Conservation (phyloP, 2,329 filamentous ascomycete species). For the Coniochaeta sp. region DNA sequence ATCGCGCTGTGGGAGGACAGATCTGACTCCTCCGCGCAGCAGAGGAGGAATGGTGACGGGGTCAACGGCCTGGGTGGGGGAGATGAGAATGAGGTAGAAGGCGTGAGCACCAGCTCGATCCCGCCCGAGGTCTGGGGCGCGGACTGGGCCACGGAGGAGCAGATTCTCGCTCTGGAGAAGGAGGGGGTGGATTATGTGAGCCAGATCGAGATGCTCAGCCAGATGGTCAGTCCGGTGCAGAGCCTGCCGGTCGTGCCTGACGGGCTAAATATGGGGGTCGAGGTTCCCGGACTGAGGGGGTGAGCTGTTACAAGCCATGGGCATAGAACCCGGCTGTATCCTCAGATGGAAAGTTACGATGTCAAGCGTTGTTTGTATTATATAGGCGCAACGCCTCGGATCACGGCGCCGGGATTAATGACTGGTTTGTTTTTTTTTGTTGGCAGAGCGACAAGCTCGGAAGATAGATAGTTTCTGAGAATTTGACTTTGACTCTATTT, state of each 20-base stretch:
- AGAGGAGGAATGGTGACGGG: not conserved
- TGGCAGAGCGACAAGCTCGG: not conserved
- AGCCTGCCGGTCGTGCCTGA: constrained; percentile 17
- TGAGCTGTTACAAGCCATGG: no score
- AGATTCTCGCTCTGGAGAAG: constrained; percentile 16
- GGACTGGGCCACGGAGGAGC: constrained; percentile 38
- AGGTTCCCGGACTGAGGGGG: not conserved
- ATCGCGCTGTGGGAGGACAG: constrained; percentile 49
- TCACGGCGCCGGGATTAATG: not conserved
- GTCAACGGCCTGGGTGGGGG: not conserved
- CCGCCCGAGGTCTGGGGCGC: constrained; percentile 51
- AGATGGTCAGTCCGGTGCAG: constrained; percentile 26
- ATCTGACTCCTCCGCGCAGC: not conserved
- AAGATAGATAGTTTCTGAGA: not conserved
- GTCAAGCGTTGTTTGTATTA: not conserved
- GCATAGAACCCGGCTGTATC: no score
- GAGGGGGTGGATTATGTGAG: constrained; percentile 26
- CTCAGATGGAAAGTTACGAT: not conserved
- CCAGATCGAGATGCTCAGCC: constrained; percentile 38
- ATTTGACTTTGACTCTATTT: not conserved
- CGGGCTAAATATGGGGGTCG: not conserved
- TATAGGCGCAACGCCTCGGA: not conserved
- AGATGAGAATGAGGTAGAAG: constrained; percentile 25
- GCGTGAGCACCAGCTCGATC: constrained; percentile 21
- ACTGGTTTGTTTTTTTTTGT: not conserved